A percentile compares a stretch with the other conserved stretches of the same genome.
phyloP scores from a whole-genome alignment of 768 basidiomycete genomes.

The Podaxis mareebaensis region DNA sequence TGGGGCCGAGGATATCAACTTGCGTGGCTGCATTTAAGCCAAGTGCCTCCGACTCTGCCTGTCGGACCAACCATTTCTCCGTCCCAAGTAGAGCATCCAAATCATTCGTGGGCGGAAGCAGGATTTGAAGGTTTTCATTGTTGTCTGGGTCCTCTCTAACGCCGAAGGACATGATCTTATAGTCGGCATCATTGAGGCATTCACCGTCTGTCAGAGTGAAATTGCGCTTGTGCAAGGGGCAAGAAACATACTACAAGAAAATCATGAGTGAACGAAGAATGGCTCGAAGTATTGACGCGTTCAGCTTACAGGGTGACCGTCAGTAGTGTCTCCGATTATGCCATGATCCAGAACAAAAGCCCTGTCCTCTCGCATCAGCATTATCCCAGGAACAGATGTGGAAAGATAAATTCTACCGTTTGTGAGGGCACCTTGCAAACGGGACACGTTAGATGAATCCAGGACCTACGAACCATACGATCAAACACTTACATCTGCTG shows the following conservation, averaged over 20 bases:
- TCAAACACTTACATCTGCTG: slow-evolving; percentile 52
- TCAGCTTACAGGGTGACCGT: slow-evolving; percentile 50
- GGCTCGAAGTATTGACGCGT: neutral
- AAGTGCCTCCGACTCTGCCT: slow-evolving; percentile 45
- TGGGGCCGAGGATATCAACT: slow-evolving; percentile 25
- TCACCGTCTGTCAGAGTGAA: slow-evolving; percentile 56
- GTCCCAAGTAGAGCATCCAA: slow-evolving; percentile 66
- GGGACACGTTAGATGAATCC: neutral
- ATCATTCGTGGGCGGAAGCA: slow-evolving; percentile 55
- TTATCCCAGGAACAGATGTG: no score
- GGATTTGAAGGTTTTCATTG: slow-evolving; percentile 37
- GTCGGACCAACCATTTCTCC: slow-evolving; percentile 61
- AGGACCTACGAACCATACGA: neutral
- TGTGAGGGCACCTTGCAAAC: slow-evolving; percentile 37
- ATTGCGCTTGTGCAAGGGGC: slow-evolving; percentile 70
- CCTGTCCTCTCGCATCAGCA: no score
- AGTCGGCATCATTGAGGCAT: slow-evolving; percentile 60
- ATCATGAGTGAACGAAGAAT: no score
- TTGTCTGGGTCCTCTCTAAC: slow-evolving; percentile 38
- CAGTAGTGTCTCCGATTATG: slow-evolving; percentile 63
- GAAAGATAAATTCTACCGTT: slow-evolving; percentile 23
- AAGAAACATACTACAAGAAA: slow-evolving; percentile 32
- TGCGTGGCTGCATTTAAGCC: slow-evolving; percentile 30
- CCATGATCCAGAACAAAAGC: slow-evolving; percentile 74
- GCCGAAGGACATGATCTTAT: slow-evolving; percentile 63